Base-by-base conservation (phyloP, 2,329 filamentous ascomycete genomes). In the Colletotrichum somersetense region DNA sequence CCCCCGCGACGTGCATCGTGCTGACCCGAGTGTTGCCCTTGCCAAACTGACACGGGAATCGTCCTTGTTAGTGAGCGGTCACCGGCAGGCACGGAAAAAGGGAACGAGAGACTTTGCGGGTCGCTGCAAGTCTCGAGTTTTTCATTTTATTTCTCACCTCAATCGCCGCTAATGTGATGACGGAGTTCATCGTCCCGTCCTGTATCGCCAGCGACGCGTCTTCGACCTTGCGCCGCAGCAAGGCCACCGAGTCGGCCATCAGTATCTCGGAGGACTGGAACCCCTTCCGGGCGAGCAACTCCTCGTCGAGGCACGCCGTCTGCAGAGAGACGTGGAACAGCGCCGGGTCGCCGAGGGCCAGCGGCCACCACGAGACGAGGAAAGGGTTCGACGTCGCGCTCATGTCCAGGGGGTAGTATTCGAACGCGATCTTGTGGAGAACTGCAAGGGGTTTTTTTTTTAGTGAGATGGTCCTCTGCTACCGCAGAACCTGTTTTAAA, bases 301-400 rank as follows among this genome's bases (percentile, higher is more conserved):
- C 88, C 40, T 89, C 83, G 69, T 90, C 87, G 0, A 89, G 82
- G 48, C 83, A 89, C 52, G 88, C 88, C 6, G 88, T 89, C 75
- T 89, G 88, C 16, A 90, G 80, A 2, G 87, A 89, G 33, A 90
- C 87, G 74, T 90, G 87, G 66, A 90, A 90, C 1, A 90, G 75
- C 5, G 87, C 87, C 0, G 88, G 86, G 67, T 90, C 88, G 0
- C 81, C 84, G 0, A 90, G 81, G 0, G 88, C 87, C 1, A 87
- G 80, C 0, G 88, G 88, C 88, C 88, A 90, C 88, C 88, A 90
- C 0, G 87, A 89, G 8, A 89, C 79, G 23, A 90, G 79, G 72
- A 90, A 90, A 0, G 88, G 88, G 74, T 90, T 90, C 10, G 88
- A 87, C 0, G 78, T 77, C n/a, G 82, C 75, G 71, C 81, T 84